Evolutionary conservation across 345 rosid genomes (phyloP), one percentile per base, ranked within the genome.

Genomic region (Cardamine occulta): DNA sequence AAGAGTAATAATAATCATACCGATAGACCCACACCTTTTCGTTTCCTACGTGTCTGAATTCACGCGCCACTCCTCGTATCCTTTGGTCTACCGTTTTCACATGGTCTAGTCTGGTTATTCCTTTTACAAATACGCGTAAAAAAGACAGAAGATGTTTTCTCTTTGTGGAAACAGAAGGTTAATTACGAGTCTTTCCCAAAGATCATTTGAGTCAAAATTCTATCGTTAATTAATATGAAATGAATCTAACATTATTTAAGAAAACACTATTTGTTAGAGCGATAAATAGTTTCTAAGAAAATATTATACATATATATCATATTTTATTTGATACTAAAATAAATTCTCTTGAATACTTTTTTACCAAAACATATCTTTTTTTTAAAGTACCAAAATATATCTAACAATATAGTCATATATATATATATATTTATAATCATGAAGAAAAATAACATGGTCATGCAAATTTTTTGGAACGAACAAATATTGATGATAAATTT

Each of bases 41-140:
- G 32, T 21, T 17, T 31, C 66, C 73, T 75, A 82, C 85, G 86
- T 83, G 42, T 3, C 59, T 48, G 4, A 54, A 14, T 42, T 45
- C 24, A 64, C 59, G 65, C 74, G 68, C 63, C 74, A 12, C n/a
- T 68, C 68, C 55, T 68, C 74, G 68, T 39, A 67, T 18, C 63
- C 19, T 6, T 35, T 58, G 63, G 31, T 35, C 28, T 59, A 82
- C 86, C 31, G 31, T 28, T 28, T 28, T 28, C 4, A 57, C 40
- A n/a, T n/a, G n/a, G n/a, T n/a, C n/a, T n/a, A n/a, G n/a, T n/a
- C n/a, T 14, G 62, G 39, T 8, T n/a, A 7, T 31, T 15, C 18
- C 6, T 29, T 56, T 9, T 32, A 8, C 18, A 26, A 26, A 3
- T 55, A 55, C 37, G 61, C 61, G 61, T 55, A 4, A 56, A 53